phyloP scores from a whole-genome alignment of 2,329 filamentous ascomycete genomes.

The Diaporthe ilicicola region DNA sequence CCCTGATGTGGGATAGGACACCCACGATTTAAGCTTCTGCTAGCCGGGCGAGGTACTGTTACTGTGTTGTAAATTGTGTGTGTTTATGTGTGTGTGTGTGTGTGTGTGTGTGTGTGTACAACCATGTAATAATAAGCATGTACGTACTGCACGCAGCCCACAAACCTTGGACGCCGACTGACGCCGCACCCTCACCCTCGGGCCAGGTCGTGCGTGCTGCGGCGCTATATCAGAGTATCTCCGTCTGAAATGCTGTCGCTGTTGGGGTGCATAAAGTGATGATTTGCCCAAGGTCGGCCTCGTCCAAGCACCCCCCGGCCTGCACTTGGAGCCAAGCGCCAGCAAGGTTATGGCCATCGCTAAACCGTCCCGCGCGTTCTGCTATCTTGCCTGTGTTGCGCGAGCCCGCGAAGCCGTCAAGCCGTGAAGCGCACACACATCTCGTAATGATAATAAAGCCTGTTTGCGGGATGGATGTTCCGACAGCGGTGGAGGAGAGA shows the following conservation, averaged over 20 bases:
- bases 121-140: not conserved
- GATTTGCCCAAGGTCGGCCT: conserved; percentile 26
- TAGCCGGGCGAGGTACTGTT: not conserved
- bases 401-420: not conserved
- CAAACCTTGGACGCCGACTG: not conserved
- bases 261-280: conserved; percentile 28
- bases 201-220: conserved; percentile 6
- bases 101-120: not conserved
- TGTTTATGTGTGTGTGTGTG: too few species aligned
- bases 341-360: not conserved
- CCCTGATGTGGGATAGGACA: conserved; percentile 19
- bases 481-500: not conserved
- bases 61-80: not conserved
- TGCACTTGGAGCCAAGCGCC: conserved; percentile 17
- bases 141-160: not conserved
- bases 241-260: conserved; percentile 13
- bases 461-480: not conserved
- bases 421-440: not conserved
- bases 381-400: not conserved
- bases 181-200: not conserved
- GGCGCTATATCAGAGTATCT: conserved; percentile 17
- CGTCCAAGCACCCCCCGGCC: conserved; percentile 18
- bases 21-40: conserved; percentile 21
- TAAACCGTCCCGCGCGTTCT: conserved; percentile 14
- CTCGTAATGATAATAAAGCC: not conserved